Percentiles rank a stretch among this genome's conserved stretches.
These are phyloP conservation scores for Sporothrix phasma DNA, from an alignment of 2,329 filamentous ascomycete species.

Conservation along the genomic window DNA sequence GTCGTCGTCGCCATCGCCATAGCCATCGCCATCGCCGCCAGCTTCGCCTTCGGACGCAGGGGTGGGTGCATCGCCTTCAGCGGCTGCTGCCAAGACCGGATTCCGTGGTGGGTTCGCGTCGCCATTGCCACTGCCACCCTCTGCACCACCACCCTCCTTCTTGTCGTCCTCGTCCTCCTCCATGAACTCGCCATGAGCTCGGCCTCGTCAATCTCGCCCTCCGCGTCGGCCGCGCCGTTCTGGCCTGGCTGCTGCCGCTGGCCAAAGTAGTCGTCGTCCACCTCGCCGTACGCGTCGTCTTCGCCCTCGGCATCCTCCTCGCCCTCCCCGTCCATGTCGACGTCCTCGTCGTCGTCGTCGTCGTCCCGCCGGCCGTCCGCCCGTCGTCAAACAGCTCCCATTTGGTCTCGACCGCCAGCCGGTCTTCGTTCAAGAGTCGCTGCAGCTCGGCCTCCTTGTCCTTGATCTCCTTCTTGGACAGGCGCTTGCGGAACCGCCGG, in stretches of 20 bases:
- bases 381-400: constrained; percentile 55
- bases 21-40: constrained; percentile 31
- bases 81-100: constrained; percentile 36
- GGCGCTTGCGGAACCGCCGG: constrained; percentile 71
- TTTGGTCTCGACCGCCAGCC: constrained; percentile 46
- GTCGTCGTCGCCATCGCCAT: constrained; percentile 33
- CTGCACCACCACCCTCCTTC: constrained; percentile 32
- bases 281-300: constrained; percentile 45
- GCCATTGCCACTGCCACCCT: constrained; percentile 31
- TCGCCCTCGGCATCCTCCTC: constrained; percentile 39
- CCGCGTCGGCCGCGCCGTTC: neutral
- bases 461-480: constrained; percentile 74
- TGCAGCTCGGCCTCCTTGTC: constrained; percentile 74
- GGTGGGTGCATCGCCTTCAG: constrained; percentile 31
- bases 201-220: constrained; percentile 26
- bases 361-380: constrained; percentile 23
- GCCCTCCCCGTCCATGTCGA: constrained; percentile 43
- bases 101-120: constrained; percentile 35
- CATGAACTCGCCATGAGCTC: constrained; percentile 28
- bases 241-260: constrained; percentile 22
- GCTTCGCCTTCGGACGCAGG: constrained; percentile 33
- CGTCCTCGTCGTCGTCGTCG: constrained; percentile 53
- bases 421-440: constrained; percentile 60
- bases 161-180: constrained; percentile 39
- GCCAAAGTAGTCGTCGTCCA: constrained; percentile 43